These are phyloP conservation scores for Colletotrichum sojae DNA, from an alignment of 2,329 filamentous ascomycete species.

Conservation along the genomic window DNA sequence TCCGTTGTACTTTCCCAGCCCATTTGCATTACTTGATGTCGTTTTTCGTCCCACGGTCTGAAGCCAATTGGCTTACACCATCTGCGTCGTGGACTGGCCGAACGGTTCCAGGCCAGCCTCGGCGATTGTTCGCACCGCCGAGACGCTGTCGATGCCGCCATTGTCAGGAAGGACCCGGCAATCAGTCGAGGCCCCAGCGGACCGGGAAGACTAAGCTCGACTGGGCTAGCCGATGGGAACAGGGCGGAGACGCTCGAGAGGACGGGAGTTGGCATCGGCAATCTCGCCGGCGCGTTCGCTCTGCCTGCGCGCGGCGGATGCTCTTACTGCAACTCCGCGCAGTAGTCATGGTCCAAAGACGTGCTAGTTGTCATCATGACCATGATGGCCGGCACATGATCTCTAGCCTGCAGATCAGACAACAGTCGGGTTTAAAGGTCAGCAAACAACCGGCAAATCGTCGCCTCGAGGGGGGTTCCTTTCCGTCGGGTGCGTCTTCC, in stretches of 20 bases:
- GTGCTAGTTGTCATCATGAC: background rate
- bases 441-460: background rate
- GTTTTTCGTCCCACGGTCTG: background rate
- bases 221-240: slow-evolving; percentile 25
- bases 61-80: no score
- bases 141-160: slow-evolving; percentile 1
- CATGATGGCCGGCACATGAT: no score
- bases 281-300: slow-evolving; percentile 2
- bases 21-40: background rate
- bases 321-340: background rate
- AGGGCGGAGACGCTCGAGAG: slow-evolving; percentile 28
- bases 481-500: slow-evolving; percentile 5
- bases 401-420: no score
- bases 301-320: no score
- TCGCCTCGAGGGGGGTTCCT: background rate
- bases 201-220: slow-evolving; percentile 1
- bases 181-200: slow-evolving; percentile 14
- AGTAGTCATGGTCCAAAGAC: background rate
- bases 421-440: background rate
- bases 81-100: no score
- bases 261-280: slow-evolving; percentile 38
- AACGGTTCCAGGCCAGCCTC: slow-evolving; percentile 6
- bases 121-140: slow-evolving; percentile 21
- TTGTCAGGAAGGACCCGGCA: slow-evolving; percentile 5
- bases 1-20: no score